Base-by-base conservation (phyloP, 345 rosid genomes). In the Eucalyptus camaldulensis region DNA sequence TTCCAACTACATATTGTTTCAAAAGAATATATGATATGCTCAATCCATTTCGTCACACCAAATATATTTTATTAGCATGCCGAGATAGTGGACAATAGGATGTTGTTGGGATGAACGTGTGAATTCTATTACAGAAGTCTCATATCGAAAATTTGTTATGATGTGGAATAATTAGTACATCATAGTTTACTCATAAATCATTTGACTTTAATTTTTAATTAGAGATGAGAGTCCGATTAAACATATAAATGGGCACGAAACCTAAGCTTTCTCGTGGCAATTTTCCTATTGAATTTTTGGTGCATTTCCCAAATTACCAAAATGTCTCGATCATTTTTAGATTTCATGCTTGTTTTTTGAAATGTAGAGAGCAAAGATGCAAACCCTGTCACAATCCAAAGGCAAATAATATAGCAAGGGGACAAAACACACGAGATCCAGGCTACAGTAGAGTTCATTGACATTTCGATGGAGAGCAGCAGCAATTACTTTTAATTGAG, bases 181-280 rank as follows among this genome's bases (percentile, higher is more conserved):
- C 8, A 76, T 10, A 76, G 0, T 37, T 10, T 7, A 22, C 1
- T 37, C 0, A 76, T 21, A 21, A 19, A 3, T 72, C 0, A 10
- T 72, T 69, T 6, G 14, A 37, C 45, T 72, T 37, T 10, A 37
- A 37, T 13, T 37, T 76, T 21, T 37, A 12, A 37, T 5, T 19
- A 72, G 12, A 21, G 4, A 17, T 3, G 13, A 19, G 14, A 10
- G 5, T 37, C 6, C 3, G 2, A 37, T 10, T 6, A 11, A 22
- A 37, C 25, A 40, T 17, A 33, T 76, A 5, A 37, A 37, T 7
- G 7, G 5, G 5, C 10, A 13, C 2, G 1, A 8, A 16, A 65
- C 9, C 16, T 15, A 5, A 65, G 19, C 37, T 65, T 76, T 40
- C 85, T 22, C 1, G 9, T 11, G 29, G 15, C 1, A 5, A 1